Evolutionary conservation across 2,329 filamentous ascomycete genomes (phyloP), one percentile per base, ranked within the genome.

Genomic region (Sporothrix protearum): DNA sequence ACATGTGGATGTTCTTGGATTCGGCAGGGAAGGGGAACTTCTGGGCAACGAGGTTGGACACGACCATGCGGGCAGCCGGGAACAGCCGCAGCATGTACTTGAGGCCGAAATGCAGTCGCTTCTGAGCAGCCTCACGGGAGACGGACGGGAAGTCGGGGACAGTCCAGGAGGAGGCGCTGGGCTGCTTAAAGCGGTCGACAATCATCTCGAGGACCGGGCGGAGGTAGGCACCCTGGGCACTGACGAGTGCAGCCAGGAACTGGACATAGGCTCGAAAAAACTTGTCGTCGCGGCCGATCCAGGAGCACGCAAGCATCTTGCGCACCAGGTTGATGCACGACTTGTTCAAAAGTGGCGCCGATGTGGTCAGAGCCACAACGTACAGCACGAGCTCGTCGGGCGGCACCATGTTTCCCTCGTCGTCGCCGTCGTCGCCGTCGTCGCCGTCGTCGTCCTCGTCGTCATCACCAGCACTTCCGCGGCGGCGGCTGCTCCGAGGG

Each of bases 21-120:
- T 97, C 92, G 74, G 90, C 90, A 67, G 91, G 86, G 73, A 89
- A 92, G 0, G 94, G 93, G 73, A 96, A 97, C 55, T 89, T 90
- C 67, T 83, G 80, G 66, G 86, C 81, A 51, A 97, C 80, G 66
- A 94, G 83, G 45, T 88, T 86, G 49, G 91, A 88, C 39, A 97
- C 83, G 1, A 91, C 86, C 47, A 88, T 85, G 73, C 89, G 90
- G 4, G 92, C 91, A 42, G 94, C 91, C 2, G 96, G 94, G 71
- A 96, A 92, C 72, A 97, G 88, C 76, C 89, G 87, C 61, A 97
- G 84, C 14, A 99, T 83, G 76, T 93, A 92, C 75, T 88, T 88
- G 16, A 98, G 82, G 4, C 89, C 89, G 71, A 88, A 85, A 80
- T 99, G 94, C 51, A 96, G 85, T 75, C 96, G 87, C 69, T 87